These are phyloP conservation scores for Saturnispora halmiae DNA, from an alignment of 805 yeast species.

Conservation along the genomic window DNA sequence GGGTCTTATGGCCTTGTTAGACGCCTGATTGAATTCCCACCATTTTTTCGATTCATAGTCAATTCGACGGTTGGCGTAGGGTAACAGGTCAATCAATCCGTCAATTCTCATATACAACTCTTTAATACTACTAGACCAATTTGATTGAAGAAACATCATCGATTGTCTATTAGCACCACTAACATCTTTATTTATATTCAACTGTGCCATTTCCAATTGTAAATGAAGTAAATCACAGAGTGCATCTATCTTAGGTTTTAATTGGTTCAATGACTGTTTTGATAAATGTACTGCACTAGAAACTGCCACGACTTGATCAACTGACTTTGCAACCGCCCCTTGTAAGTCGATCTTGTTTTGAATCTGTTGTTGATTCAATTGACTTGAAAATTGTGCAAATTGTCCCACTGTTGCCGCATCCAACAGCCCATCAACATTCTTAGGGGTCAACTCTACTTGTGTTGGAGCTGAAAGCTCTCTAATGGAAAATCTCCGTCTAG, in stretches of 20 bases:
- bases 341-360: constrained; percentile 50
- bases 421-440: constrained; percentile 5
- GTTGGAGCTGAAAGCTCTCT: constrained; percentile 5
- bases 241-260: constrained; percentile 53
- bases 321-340: constrained; percentile 50
- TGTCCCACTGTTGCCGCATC: constrained; percentile 7
- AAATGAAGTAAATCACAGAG: constrained; percentile 49
- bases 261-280: constrained; percentile 49
- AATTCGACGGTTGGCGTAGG: constrained; percentile 70
- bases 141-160: constrained; percentile 60
- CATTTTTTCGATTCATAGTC: constrained; percentile 73
- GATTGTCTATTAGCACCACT: constrained; percentile 50
- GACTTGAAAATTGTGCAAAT: constrained; percentile 6
- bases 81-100: constrained; percentile 77
- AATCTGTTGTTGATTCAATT: constrained; percentile 7
- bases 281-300: constrained; percentile 55
- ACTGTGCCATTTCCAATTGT: constrained; percentile 26
- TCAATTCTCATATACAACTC: constrained; percentile 74
- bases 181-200: constrained; percentile 7
- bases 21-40: constrained; percentile 79
- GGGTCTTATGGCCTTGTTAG: constrained; percentile 70
- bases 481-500: constrained; percentile 8
- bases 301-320: constrained; percentile 49
- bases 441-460: not conserved
- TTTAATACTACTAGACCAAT: constrained; percentile 71